Evolutionary conservation across 2,329 filamentous ascomycete genomes (phyloP).

Genomic region (Pyricularia sp.): DNA sequence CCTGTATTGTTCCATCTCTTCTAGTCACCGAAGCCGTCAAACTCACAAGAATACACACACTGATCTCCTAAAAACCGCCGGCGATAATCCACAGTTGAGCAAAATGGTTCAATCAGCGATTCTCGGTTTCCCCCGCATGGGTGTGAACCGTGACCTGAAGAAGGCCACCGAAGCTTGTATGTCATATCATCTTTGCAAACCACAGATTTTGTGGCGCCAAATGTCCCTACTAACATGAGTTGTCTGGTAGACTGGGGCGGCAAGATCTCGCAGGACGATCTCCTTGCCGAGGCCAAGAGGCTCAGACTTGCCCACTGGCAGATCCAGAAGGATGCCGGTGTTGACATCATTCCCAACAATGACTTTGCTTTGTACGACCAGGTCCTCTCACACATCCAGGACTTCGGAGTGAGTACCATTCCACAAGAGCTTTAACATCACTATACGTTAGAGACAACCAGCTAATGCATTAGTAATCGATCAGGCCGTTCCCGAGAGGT

Average conservation of each 20-base stretch:
- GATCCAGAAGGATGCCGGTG: constrained; percentile 97
- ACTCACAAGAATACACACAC: not conserved
- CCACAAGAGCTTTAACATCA: not conserved
- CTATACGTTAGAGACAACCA: too few species aligned
- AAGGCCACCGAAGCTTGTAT: constrained; percentile 93
- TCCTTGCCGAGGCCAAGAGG: constrained; percentile 90
- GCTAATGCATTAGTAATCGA: not conserved
- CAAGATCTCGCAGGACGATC: constrained; percentile 84
- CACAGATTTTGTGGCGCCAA: not conserved
- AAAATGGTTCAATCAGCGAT: constrained; percentile 59
- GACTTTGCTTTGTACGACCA: constrained; percentile 99
- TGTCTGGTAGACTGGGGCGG: constrained; percentile 57
- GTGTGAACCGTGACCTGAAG: constrained; percentile 96
- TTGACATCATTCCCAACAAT: constrained; percentile 97
- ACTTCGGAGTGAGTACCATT: constrained; percentile 67
- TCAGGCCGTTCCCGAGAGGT: constrained; percentile 81
- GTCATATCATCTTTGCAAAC: constrained; percentile 21
- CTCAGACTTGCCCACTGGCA: constrained; percentile 97
- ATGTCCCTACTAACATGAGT: constrained; percentile 8
- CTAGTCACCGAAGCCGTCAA: not conserved
- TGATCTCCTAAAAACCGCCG: not conserved
- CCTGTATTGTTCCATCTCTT: not conserved
- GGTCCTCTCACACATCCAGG: constrained; percentile 93
- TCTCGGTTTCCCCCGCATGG: constrained; percentile 98
- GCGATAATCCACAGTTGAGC: constrained; percentile 13